Evolutionary conservation across 208 protist species (phyloP), one percentile per base, ranked within the genome.

Genomic region (Trypanosoma conorhini): DNA sequence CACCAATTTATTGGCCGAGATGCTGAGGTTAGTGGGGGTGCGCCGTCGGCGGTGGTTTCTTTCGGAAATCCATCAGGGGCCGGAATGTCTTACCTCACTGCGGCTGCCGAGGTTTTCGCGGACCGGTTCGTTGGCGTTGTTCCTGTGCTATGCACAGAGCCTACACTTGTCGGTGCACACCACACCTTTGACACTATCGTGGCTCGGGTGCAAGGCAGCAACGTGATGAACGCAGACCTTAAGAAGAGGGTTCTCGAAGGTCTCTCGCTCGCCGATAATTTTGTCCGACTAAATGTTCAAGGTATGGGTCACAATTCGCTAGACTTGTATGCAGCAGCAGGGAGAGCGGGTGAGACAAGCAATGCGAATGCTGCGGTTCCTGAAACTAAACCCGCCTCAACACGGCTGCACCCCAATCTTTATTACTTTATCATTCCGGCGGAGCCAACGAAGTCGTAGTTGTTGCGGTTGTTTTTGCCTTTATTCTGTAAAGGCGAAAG

Each of bases 1-100:
- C 80, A 88, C 68, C 67, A 76, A 26, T 48, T 86, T 19, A 72
- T 81, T 42, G 62, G 65, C 22, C 52, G 31, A 33, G 46, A 38
- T 55, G 26, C 30, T 31, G 31, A 26, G 52, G 38, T 24, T 33
- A n/a, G 30, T 63, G 31, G 17, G 31, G 40, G 15, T 50, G 28
- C 48, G 13, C 74, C 79, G 22, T 74, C 78, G 31, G 83, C 67
- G 12, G 66, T 84, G 9, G 48, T 81, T 24, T 62, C 51, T 5
- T 87, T 93, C 33, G 86, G 84, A 0, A 80, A 74, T 1, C 50
- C 70, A 0, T 77, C 42, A 46, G 87, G 86, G 15, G 68, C 68
- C 13, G 90, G 90, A 12, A 79, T 88, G 65, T 80, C 51, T 3
- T 95, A 88, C 67, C 77, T 95, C 28, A 84, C 58, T 21, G 90